Evolutionary conservation across 2,329 filamentous ascomycete genomes (phyloP), one percentile per base, ranked within the genome.

Genomic region (Colletotrichum incanum): DNA sequence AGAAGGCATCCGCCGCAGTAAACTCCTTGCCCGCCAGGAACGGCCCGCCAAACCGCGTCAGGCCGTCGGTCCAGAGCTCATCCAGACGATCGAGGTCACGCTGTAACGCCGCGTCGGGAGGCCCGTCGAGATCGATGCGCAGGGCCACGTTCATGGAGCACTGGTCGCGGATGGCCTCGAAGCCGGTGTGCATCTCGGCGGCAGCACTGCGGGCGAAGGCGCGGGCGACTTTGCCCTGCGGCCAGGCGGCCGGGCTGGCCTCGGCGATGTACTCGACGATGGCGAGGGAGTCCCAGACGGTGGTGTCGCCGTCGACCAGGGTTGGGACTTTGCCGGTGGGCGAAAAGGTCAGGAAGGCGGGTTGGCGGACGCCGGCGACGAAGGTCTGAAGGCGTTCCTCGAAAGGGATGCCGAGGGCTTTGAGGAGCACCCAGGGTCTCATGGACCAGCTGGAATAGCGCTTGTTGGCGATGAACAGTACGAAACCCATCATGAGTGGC

Each of bases 201-300:
- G 82, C 81, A 9, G 84, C 85, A 37, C 77, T 78, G 47, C 85
- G 79, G 18, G 86, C 86, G 72, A 83, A 83, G 1, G 85, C 83
- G 14, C 85, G 80, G 2, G 84, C 81, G 5, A 77, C 76, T 16
- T 76, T 62, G 69, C 83, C 81, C 7, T 65, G 61, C 0, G 86
- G 86, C 83, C 85, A 88, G 0, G 83, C 81, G n/a, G 69, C 71
- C 0, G 84, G 83, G 61, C 85, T 76, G 26, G 76, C 74, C 70
- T 88, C 86, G 23, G 85, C 84, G 5, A 88, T 76, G 74, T 84
- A 84, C 67, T 87, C 85, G 78, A 78, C 79, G 59, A 88, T 87
- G 67, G 86, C 82, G 18, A 87, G 79, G 0, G 86, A 87, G 72
- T 88, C 86, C 77, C 82, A 84, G 8, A 82, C 71, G 41, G 83